Percentiles rank a stretch among this genome's conserved stretches.
Conservation (phyloP, 805 yeast genomes). For the Debaryomyces tyrocola region DNA sequence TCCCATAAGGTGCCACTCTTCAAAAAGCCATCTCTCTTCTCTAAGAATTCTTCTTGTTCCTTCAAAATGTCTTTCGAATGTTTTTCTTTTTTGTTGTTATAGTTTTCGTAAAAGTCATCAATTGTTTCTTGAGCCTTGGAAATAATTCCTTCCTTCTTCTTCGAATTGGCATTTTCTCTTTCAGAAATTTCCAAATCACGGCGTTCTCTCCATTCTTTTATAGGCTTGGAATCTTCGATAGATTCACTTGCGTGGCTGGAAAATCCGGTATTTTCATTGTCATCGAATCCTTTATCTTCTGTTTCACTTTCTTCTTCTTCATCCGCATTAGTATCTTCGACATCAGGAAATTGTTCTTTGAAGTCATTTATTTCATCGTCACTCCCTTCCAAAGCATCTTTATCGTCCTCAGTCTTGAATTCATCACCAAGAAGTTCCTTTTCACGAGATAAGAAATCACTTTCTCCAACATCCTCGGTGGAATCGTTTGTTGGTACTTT, state of each 20-base stretch:
- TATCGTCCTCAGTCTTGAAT: slow-evolving; percentile 65
- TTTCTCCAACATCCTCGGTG: slow-evolving; percentile 36
- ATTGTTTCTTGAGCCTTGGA: slow-evolving; percentile 77
- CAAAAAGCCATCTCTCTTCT: slow-evolving; percentile 68
- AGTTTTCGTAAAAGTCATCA: slow-evolving; percentile 90
- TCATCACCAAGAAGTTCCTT: slow-evolving; percentile 69
- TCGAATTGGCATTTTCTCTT: slow-evolving; percentile 69
- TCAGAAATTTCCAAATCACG: slow-evolving; percentile 75
- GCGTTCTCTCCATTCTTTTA: slow-evolving; percentile 76
- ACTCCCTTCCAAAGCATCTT: slow-evolving; percentile 41
- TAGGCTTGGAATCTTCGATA: slow-evolving; percentile 50
- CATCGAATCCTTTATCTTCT: slow-evolving; percentile 25
- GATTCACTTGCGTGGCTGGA: slow-evolving; percentile 17
- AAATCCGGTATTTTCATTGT: slow-evolving; percentile 30
- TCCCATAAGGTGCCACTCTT: slow-evolving; percentile 57
- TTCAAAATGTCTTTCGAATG: slow-evolving; percentile 59
- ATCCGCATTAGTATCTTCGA: slow-evolving; percentile 29
- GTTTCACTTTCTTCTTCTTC: slow-evolving; percentile 15
- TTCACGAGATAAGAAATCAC: slow-evolving; percentile 69
- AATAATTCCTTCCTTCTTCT: slow-evolving; percentile 64
- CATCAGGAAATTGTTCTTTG: slow-evolving; percentile 65
- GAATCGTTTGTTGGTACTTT: slow-evolving; percentile 27
- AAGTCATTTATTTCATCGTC: slow-evolving; percentile 56
- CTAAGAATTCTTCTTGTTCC: slow-evolving; percentile 71
- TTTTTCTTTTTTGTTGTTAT: slow-evolving; percentile 78